These are phyloP conservation scores for Teunomyces cretensis DNA, from an alignment of 805 yeast species.

Conservation along the genomic window DNA sequence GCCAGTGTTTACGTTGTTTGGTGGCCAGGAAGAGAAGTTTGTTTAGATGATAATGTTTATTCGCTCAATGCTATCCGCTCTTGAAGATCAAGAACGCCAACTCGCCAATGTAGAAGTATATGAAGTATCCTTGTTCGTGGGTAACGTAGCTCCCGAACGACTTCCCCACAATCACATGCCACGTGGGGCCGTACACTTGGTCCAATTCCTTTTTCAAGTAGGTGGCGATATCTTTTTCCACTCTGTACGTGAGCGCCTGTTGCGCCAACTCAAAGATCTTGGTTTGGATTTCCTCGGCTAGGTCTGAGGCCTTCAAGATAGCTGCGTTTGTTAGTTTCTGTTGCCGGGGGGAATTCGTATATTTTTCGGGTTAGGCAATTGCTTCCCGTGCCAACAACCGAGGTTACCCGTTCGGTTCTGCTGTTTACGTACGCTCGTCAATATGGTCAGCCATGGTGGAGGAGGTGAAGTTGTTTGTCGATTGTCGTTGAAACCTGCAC, in stretches of 20 bases:
- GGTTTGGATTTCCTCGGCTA: constrained; percentile 53
- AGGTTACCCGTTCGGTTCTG: not conserved
- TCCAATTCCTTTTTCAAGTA: constrained; percentile 67
- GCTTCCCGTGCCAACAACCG: too few relatives aligned
- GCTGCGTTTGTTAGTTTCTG: constrained; percentile 21
- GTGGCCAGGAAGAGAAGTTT: constrained; percentile 68
- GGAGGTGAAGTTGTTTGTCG: not conserved
- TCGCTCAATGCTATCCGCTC: constrained; percentile 45
- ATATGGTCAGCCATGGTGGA: not conserved
- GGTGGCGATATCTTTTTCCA: constrained; percentile 66
- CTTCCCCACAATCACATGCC: constrained; percentile 83
- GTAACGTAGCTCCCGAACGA: constrained; percentile 79
- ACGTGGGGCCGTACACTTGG: constrained; percentile 61
- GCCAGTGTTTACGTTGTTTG: constrained; percentile 85
- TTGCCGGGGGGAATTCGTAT: not conserved
- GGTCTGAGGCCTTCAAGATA: constrained; percentile 42
- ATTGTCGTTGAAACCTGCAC: constrained; percentile 1
- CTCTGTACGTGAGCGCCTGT: constrained; percentile 42
- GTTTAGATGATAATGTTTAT: not conserved
- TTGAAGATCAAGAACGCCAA: constrained; percentile 69
- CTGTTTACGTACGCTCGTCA: not conserved
- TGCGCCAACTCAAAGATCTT: constrained; percentile 47
- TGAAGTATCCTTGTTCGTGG: constrained; percentile 71
- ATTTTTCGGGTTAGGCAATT: too few relatives aligned
- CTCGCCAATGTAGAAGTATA: constrained; percentile 69